Base-by-base conservation (phyloP, 371 early-diverging fungal genomes). In the Choanephora cucurbitarum region DNA sequence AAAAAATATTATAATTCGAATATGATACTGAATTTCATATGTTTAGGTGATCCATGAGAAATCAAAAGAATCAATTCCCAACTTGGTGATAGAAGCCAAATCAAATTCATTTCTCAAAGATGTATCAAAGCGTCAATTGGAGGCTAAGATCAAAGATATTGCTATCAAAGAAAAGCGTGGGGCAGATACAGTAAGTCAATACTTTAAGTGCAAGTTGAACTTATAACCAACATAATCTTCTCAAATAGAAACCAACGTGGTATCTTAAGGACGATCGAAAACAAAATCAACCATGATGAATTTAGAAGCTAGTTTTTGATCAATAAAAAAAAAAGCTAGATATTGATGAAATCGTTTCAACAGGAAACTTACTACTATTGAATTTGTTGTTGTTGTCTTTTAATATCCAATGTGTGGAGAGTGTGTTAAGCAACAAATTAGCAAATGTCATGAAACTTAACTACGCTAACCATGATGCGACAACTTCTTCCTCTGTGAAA, bases 121-220 rank as follows among this genome's bases (percentile, higher is more conserved):
- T 45, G 58, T 80, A 0, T 62, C 78, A 0, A 77, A 77, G 33
- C 58, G 67, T 19, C 72, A 70, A 44, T 60, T 80, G 10, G 80
- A 77, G 58, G 62, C 69, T 8, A 73, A 66, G 33, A 77, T 80
- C n/a, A 77, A 75, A 44, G 63, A 70, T 40, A 53, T 80, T 40
- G 78, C 78, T 17, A 58, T 77, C 37, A 80, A 80, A 40, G 80
- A 77, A 59, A 80, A 77, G 32, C 64, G 78, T 21, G 80, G 77
- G 6, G 40, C 64, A 7, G 78, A 80, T 33, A 75, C 73, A 23
- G 80, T 80, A 75, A 69, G 69, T 52, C 13, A 11, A 1, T 31
- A n/a, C 1, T 17, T 23, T 8, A 28, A 5, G 21, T 14, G 5
- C 10, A n/a, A 24, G 10, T 14, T 10, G 13, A 22, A 2, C 13